Evolutionary conservation across 495 filamentous ascomycete species (phyloP).

Genomic region (Tetracladium setigerum): DNA sequence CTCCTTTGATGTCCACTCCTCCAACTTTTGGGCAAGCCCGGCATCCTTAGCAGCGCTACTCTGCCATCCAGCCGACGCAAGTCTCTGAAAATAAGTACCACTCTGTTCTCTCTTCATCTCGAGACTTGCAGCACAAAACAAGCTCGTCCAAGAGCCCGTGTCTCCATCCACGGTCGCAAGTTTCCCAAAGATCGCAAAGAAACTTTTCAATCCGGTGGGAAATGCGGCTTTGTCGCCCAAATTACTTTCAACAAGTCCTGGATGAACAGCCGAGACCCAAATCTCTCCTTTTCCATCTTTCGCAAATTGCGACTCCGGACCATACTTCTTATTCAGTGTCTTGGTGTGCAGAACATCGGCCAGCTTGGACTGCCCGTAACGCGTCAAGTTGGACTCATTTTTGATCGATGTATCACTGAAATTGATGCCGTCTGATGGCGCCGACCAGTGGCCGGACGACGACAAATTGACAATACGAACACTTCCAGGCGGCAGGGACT

Average conservation of each 20-base stretch:
- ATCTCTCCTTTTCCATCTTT: conserved; percentile 27
- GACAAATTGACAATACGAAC: conserved; percentile 37
- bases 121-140: conserved; percentile 34
- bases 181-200: conserved; percentile 19
- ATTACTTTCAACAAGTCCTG: conserved; percentile 33
- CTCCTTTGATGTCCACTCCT: conserved; percentile 19
- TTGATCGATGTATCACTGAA: conserved; percentile 36
- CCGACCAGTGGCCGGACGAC: conserved; percentile 30
- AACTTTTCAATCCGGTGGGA: conserved; percentile 10
- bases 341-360: conserved; percentile 56
- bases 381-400: conserved; percentile 29
- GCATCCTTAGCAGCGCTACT: conserved; percentile 21
- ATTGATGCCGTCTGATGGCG: conserved; percentile 29
- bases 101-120: conserved; percentile 31
- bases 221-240: conserved; percentile 19
- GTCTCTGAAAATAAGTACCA: conserved; percentile 29
- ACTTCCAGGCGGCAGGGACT: conserved; percentile 20
- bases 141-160: conserved; percentile 31
- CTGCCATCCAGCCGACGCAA: conserved; percentile 25
- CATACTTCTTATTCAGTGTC: conserved; percentile 39
- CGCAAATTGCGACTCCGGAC: conserved; percentile 25
- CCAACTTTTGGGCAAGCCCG: conserved; percentile 25
- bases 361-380: conserved; percentile 62
- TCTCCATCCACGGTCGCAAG: conserved; percentile 26
- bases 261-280: conserved; percentile 31